Base-by-base conservation (phyloP, 2,329 filamentous ascomycete species). In the Aspergillus sclerotialis region DNA sequence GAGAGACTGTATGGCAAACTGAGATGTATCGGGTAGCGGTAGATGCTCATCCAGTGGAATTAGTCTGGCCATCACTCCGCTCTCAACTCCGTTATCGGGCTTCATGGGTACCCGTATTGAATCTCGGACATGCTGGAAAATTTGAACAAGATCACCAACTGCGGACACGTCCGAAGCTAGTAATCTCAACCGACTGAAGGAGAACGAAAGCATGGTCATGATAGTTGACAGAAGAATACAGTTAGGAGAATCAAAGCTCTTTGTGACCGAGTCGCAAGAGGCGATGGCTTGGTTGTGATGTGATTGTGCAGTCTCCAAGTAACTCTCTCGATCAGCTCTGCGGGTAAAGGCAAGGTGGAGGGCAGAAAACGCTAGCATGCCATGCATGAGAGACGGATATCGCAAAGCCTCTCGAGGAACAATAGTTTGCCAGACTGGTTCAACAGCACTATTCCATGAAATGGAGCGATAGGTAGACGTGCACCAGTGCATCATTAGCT, bases 401-500 rank as follows among this genome's bases (percentile, higher is more conserved):
- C 38, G 41, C 34, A 58, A 48, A 8, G 56, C 51, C 25, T 60
- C 46, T 17, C 46, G 45, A 3, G 55, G 55, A 21, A 61, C 46
- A 12, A 43, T 43, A 7, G 43, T 49, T 38, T 59, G 55, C 56
- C 58, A 60, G 10, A 60, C 40, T 4, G 24, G 15, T 35, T 56
- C 49, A 14, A 50, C 50, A 7, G 37, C 18, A 8, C 25, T 27
- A 17, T 53, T 45, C 9, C 45, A 45, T 5, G 55, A 43, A 40
- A 61, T 46, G 3, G 55, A 51, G 19, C 49, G 51, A 38, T 59
- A 56, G 9, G 56, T 60, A 13, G 42, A 47, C 3, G 50, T 58
- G 32, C 50, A 58, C 57, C 56, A 61, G 31, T 59, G 48, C 44
- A 57, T 49, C 48, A 58, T 58, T 28, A 60, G 43, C 36, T 59